Evolutionary conservation across 179 eudicot genomes (phyloP), one percentile per base, ranked within the genome.

Genomic region (Spergularia azorica): DNA sequence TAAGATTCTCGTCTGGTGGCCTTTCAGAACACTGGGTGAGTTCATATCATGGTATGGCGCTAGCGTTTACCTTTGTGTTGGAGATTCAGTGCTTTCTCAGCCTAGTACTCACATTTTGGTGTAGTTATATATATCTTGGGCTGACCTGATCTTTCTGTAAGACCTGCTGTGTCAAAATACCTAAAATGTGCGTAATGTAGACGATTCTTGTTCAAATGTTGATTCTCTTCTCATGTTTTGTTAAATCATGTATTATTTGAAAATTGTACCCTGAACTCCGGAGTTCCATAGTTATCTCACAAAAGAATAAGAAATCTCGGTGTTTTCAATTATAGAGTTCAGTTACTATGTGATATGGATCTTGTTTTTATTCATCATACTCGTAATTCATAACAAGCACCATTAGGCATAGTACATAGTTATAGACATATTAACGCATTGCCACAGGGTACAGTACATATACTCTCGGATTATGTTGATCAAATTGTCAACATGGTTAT

Each of bases 1-100:
- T 84, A 72, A 84, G 70, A 36, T 72, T 74, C 43, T 63, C 16
- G 43, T 36, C 3, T 18, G 43, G 46, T 66, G 18, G 38, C 63
- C 57, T 41, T 67, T 17, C 6, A 20, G 48, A 57, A 20, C 57
- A 43, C 26, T 9, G 11, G 46, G 48, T 66, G 12, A 41, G 51
- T 43, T 66, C 21, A 66, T 17, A 41, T 66, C 48, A 32, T 46
- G 55, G 6, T 50, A 56, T 39, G 41, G 51, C 48, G 9, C 70
- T 39, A 66, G 54, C 43, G 26, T 50, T 67, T 4, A 18, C 57
- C 2, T 9, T 32, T n/a, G 9, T n/a, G 5, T 18, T 67, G 71
- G 20, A 70, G 46, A 16, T 54, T 26, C 38, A 10, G 13, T 20
- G 71, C 71, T 54, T 18, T 48, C 57, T 7, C 71, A 65, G 69